These are phyloP conservation scores for Gentiana dahurica DNA, from an alignment of 257 asterid species.

Conservation along the genomic window DNA sequence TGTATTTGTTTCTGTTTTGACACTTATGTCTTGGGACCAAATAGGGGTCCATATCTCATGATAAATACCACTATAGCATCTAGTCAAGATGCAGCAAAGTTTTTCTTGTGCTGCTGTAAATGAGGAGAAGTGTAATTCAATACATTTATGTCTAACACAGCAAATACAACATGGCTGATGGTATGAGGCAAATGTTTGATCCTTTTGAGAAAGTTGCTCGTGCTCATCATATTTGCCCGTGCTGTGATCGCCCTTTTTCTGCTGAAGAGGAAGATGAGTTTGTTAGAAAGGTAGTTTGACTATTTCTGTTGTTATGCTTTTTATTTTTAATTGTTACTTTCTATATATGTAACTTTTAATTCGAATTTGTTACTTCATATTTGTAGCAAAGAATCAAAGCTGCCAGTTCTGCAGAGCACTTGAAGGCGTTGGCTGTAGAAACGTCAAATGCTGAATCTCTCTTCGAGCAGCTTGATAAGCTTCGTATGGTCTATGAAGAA, in stretches of 20 bases:
- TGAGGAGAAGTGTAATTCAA: no score
- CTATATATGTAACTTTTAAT: background rate
- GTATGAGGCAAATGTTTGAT: constrained; percentile 65
- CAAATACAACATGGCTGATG: constrained; percentile 42
- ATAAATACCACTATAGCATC: no score
- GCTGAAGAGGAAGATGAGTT: constrained; percentile 85
- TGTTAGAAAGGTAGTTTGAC: constrained; percentile 53
- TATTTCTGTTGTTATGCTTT: constrained; percentile 6
- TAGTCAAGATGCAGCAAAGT: no score
- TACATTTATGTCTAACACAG: constrained; percentile 28
- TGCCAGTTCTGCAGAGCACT: constrained; percentile 45
- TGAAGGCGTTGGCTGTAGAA: constrained; percentile 46
- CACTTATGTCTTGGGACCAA: no score
- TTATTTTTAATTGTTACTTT: background rate
- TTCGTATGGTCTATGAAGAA: constrained; percentile 72
- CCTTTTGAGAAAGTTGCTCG: constrained; percentile 83
- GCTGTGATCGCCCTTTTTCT: constrained; percentile 90
- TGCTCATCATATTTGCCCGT: constrained; percentile 80
- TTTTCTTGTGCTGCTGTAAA: no score
- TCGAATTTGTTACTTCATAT: constrained; percentile 8
- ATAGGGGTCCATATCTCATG: no score
- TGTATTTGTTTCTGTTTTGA: no score
- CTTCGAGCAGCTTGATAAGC: constrained; percentile 85
- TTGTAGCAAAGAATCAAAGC: constrained; percentile 74
- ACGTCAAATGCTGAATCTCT: constrained; percentile 60